phyloP scores from a whole-genome alignment of 768 basidiomycete species.

The Xerocomellus dryophilus region DNA sequence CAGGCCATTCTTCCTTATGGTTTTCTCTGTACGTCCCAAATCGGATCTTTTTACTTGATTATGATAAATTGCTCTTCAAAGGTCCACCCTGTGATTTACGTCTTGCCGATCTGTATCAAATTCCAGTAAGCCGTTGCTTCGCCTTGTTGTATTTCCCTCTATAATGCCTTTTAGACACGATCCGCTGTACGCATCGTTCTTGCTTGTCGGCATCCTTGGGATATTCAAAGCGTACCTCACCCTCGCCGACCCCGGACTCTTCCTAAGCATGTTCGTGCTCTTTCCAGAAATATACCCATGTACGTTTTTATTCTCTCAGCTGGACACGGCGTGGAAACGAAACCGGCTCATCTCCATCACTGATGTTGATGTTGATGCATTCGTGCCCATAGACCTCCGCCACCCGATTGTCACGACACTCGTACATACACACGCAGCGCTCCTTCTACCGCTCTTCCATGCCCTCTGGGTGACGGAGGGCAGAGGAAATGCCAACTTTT shows the following conservation, averaged over 20 bases:
- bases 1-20: slow-evolving; percentile 91
- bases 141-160: background rate
- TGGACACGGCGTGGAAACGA: background rate
- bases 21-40: slow-evolving; percentile 68
- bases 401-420: slow-evolving; percentile 82
- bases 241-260: slow-evolving; percentile 84
- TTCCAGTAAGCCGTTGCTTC: slow-evolving; percentile 57
- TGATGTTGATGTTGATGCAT: background rate
- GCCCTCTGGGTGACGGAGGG: slow-evolving; percentile 89
- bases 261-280: slow-evolving; percentile 72
- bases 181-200: slow-evolving; percentile 72
- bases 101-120: slow-evolving; percentile 81
- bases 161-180: slow-evolving; percentile 57
- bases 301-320: slow-evolving; percentile 38
- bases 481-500: slow-evolving; percentile 97
- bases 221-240: slow-evolving; percentile 92
- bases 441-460: slow-evolving; percentile 88
- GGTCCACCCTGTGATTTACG: slow-evolving; percentile 82
- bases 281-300: slow-evolving; percentile 85
- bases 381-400: slow-evolving; percentile 58
- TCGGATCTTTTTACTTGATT: background rate
- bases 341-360: background rate
- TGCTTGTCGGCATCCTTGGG: slow-evolving; percentile 73
- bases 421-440: slow-evolving; percentile 77
- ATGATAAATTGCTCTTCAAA: slow-evolving; percentile 28